Percentiles rank a stretch among this genome's conserved stretches.
These are phyloP conservation scores for Comarum palustre DNA, from an alignment of 306 rosid species.

Conservation along the genomic window DNA sequence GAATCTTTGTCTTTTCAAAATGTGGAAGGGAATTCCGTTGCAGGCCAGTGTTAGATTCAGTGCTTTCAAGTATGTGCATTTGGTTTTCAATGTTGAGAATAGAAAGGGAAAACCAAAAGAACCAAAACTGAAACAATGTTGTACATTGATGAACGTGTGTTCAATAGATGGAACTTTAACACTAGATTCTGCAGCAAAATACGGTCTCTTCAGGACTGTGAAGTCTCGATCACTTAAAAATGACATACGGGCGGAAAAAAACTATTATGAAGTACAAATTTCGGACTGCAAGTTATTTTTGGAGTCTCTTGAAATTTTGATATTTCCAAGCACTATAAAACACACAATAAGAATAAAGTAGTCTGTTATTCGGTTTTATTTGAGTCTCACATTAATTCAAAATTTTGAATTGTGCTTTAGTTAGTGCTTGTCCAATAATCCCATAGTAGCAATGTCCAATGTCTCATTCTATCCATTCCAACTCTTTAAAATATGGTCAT, in stretches of 20 bases:
- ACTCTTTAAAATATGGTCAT: no score
- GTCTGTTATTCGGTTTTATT: background rate
- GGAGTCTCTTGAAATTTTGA: background rate
- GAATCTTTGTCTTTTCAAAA: background rate
- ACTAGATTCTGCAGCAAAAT: no score
- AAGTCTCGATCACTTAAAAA: no score
- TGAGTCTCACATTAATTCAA: background rate
- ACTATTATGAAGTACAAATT: no score
- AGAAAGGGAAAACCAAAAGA: background rate
- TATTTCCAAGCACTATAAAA: background rate
- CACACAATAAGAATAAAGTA: background rate
- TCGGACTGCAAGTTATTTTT: background rate
- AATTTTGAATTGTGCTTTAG: background rate
- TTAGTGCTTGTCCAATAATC: background rate
- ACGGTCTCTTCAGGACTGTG: no score
- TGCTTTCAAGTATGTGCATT: background rate
- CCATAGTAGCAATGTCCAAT: background rate
- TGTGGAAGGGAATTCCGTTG: background rate
- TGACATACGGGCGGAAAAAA: no score
- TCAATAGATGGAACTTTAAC: background rate
- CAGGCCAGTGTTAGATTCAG: background rate
- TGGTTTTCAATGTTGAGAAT: background rate
- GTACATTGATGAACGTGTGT: background rate
- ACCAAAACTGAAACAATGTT: background rate
- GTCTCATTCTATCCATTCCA: no score